A percentile compares a stretch with the other conserved stretches of the same genome.
phyloP scores from a whole-genome alignment of 257 asterid genomes.

The Leonotis leonurus region DNA sequence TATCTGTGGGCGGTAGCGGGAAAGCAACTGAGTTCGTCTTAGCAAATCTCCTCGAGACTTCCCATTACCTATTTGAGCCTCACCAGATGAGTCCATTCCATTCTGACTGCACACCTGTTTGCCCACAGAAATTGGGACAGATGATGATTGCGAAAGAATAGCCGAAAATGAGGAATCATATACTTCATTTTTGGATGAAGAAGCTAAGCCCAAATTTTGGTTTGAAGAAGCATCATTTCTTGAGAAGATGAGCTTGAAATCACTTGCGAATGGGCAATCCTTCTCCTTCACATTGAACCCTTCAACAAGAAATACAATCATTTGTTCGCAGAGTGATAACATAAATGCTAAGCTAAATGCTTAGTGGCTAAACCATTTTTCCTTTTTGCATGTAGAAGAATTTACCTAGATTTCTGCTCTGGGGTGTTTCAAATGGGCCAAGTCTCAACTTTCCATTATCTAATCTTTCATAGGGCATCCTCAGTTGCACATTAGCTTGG shows the following conservation, averaged over 20 bases:
- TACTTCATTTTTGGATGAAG: slow-evolving; percentile 40
- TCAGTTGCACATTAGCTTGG: slow-evolving; percentile 46
- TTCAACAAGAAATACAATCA: slow-evolving; percentile 28
- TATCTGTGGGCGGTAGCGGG: slow-evolving; percentile 64
- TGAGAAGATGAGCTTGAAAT: slow-evolving; percentile 28
- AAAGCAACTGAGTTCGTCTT: slow-evolving; percentile 54
- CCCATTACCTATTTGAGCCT: slow-evolving; percentile 38
- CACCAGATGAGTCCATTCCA: slow-evolving; percentile 40
- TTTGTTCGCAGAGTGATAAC: background rate
- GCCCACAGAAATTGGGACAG: slow-evolving; percentile 27
- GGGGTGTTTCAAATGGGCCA: slow-evolving; percentile 39
- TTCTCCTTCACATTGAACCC: slow-evolving; percentile 48
- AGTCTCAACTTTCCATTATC: slow-evolving; percentile 41
- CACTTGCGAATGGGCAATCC: slow-evolving; percentile 28
- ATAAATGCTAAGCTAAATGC: background rate
- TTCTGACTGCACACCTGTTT: slow-evolving; percentile 35
- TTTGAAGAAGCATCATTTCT: slow-evolving; percentile 36
- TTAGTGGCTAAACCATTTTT: background rate
- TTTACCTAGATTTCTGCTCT: slow-evolving; percentile 57
- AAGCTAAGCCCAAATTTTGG: slow-evolving; percentile 23
- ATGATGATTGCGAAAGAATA: slow-evolving; percentile 24
- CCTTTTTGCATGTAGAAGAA: background rate
- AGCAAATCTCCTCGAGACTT: slow-evolving; percentile 47
- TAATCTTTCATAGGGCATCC: slow-evolving; percentile 43
- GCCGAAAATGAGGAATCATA: slow-evolving; percentile 35